phyloP scores from a whole-genome alignment of 441 rosid species.

The Bocquillonia castaneifolia region DNA sequence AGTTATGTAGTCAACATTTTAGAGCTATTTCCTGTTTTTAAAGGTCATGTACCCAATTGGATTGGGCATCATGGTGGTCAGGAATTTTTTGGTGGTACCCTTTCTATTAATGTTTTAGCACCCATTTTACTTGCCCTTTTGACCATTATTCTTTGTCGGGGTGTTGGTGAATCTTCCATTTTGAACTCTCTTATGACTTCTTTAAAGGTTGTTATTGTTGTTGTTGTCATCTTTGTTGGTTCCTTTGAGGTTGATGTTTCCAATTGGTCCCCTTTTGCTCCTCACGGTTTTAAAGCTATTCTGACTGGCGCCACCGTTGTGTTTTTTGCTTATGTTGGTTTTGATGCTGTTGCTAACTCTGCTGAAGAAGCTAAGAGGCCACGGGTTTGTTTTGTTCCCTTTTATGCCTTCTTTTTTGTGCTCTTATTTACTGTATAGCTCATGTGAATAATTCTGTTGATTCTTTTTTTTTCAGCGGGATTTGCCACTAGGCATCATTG shows the following conservation, averaged over 20 bases:
- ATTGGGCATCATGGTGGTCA: conserved; percentile 76
- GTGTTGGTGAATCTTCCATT: conserved; percentile 75
- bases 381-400: conserved; percentile 46
- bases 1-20: conserved; percentile 66
- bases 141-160: conserved; percentile 66
- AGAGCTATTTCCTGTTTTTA: conserved; percentile 67
- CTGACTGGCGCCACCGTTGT: conserved; percentile 90
- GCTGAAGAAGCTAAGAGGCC: conserved; percentile 92
- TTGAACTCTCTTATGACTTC: conserved; percentile 73
- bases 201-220: conserved; percentile 73
- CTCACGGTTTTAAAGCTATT: conserved; percentile 67
- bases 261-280: conserved; percentile 95
- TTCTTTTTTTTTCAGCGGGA: conserved; percentile 54
- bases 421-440: not conserved
- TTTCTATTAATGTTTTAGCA: conserved; percentile 76
- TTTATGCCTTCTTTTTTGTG: conserved; percentile 7
- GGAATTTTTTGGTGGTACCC: conserved; percentile 74
- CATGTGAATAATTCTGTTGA: not conserved
- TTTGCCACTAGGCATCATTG: conserved; percentile 81
- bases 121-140: conserved; percentile 64
- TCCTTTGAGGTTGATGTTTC: conserved; percentile 80
- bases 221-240: conserved; percentile 68
- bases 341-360: conserved; percentile 96
- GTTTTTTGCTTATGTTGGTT: conserved; percentile 97
- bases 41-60: conserved; percentile 66